These are phyloP conservation scores for Hibiscus syriacus DNA, from an alignment of 345 rosid species.

Conservation along the genomic window DNA sequence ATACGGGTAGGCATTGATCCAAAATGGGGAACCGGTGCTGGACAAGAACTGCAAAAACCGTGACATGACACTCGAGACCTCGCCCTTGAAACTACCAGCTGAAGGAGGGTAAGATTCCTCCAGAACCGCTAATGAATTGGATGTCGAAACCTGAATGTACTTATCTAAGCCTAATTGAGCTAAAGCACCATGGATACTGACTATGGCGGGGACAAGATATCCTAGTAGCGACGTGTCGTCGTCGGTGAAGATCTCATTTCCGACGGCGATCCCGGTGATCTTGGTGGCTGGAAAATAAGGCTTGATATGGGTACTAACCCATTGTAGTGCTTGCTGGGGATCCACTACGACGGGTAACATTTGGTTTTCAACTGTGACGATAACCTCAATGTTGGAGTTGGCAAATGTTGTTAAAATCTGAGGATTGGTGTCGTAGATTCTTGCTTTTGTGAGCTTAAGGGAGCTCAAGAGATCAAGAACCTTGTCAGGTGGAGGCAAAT, in stretches of 20 bases:
- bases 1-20: constrained; percentile 99
- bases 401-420: constrained; percentile 67
- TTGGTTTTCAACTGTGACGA: constrained; percentile 73
- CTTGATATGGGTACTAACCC: constrained; percentile 60
- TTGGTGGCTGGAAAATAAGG: constrained; percentile 64
- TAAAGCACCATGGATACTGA: constrained; percentile 63
- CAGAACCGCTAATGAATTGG: constrained; percentile 67
- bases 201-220: constrained; percentile 68
- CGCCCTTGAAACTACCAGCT: constrained; percentile 61
- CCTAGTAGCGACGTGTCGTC: constrained; percentile 40
- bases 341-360: constrained; percentile 51
- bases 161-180: constrained; percentile 61
- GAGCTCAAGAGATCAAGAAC: constrained; percentile 65
- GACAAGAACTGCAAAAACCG: constrained; percentile 55
- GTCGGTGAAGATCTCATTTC: constrained; percentile 70
- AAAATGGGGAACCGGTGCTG: constrained; percentile 53
- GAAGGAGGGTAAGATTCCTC: constrained; percentile 89
- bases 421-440: constrained; percentile 89
- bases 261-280: constrained; percentile 68
- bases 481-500: constrained; percentile 62
- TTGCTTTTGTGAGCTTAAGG: constrained; percentile 53
- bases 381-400: constrained; percentile 57
- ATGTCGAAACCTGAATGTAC: constrained; percentile 67
- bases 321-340: constrained; percentile 73
- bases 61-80: constrained; percentile 43